Base-by-base conservation (phyloP, 1,284 basidiomycete species). In the Xerocomus minutiporus region DNA sequence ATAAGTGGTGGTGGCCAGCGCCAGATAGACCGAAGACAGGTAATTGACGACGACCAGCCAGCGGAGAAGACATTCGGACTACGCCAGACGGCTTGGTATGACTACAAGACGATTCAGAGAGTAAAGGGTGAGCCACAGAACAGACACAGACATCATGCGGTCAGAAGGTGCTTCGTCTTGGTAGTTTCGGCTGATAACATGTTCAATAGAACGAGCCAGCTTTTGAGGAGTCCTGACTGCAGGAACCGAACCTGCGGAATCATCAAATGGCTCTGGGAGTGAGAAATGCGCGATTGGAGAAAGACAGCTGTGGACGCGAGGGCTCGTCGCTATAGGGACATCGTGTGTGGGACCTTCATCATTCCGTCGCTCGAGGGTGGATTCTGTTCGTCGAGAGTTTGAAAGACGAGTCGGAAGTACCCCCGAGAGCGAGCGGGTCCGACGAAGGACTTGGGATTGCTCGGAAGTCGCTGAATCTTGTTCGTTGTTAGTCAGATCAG, bases 221-320 rank as follows among this genome's bases (percentile, higher is more conserved):
- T 1, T 47, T 20, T 6, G 41, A 12, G 53, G 48, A 35, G 53
- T 55, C 12, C 5, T 13, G 5, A 23, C 15, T 13, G 26, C 1
- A 8, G 45, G 13, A 12, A 32, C 26, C 13, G 23, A 41, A 41
- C 36, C 15, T 11, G 38, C n/a, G 23, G 47, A 50, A 26, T 44
- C 20, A 17, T 46, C 5, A 23, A 56, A 60, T 26, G 61, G 54
- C 25, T 59, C 51, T 1, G 55, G 53, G 35, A 66, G 34, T 8
- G 50, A 42, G 26, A 63, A 25, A 41, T 65, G 52, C 5, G 5
- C 6, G 8, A 64, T 62, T 29, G 65, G 63, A 3, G 65, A 58
- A 26, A 66, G 61, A 51, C 44, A 51, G 12, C 13, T 20, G 20
- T 20, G 28, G 12, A 8, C 4, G 25, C n/a, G 46, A 47, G 54